Base-by-base conservation (phyloP, 1,139 yeast species). In the Magnusiomyces ingens region DNA sequence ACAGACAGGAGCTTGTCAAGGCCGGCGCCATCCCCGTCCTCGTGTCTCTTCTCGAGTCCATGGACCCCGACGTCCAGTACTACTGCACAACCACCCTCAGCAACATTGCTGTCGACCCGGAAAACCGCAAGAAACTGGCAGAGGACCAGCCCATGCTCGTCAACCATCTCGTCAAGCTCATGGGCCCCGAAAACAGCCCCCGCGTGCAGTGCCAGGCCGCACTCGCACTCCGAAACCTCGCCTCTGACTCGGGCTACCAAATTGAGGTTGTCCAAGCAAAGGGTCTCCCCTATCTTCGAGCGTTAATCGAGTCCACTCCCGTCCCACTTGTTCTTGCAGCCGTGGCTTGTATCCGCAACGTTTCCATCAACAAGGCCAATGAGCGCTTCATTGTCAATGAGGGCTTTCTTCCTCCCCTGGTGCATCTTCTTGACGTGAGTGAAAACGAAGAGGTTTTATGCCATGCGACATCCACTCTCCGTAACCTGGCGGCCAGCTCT, bases 171-270 rank as follows among this genome's bases (percentile, higher is more conserved):
- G 97, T 94, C 42, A 81, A 80, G 59, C 77, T 93, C 59, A 93
- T 94, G 99, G 95, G 89, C 67, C 86, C 95, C 2, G 84, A 85
- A 21, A 82, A 93, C 38, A 71, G 78, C 48, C 95, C 97, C 37
- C 79, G 98, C 62, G 97, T 93, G 37, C 98, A 93, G 71, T 93
- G 99, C 70, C 99, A 93, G 73, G 98, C 99, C 0, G 95, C 99
- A 4, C 76, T 93, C 58, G 99, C 98, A 1, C 77, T 93, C 63
- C 81, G 99, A 72, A 93, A 93, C 67, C 79, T 93, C 66, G 99
- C 99, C 1, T 86, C 96, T 2, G 99, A 93, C 71, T 89, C 91
- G 17, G 72, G 71, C 55, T 93, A 93, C 71, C 99, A 93, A 73
- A 81, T 93, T 57, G 98, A 93, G 68, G 90, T 93, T 61, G 99